Evolutionary conservation across 148 eudicot species (phyloP), one percentile per base, ranked within the genome.

Genomic region (Vaccinium myrtillus): DNA sequence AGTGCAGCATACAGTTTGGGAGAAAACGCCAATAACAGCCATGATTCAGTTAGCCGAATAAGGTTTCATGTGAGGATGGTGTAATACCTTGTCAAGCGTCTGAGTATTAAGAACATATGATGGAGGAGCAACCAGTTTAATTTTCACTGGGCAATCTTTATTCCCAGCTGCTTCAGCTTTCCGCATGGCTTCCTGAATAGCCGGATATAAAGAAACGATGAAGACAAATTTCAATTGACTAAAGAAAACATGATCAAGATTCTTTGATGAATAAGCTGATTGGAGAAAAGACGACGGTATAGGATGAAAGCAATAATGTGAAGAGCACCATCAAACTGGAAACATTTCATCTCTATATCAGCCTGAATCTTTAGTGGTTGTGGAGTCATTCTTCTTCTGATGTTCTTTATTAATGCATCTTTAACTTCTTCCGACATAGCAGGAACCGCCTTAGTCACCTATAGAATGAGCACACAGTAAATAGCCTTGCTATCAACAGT

Each of bases 81-180:
- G 13, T 48, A 18, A 87, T 85, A 97, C 99, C 95, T 93, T 97
- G 88, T 97, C 99, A 73, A 97, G 98, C 78, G 99, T 97, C 85
- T 95, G 99, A 82, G 99, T 94, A 84, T 95, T 94, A 53, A 97
- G 91, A 75, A 97, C 99, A 89, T 97, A 95, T 43, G 92, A 87
- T 36, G 99, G 99, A n/a, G 99, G 97, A 86, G 99, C 99, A 86
- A 97, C 98, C 98, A 95, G 86, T 86, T 93, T 95, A 76, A 36
- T 36, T 36, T 36, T 36, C 39, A 32, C 39, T 36, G 39, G 39
- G 39, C 4, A 36, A 36, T 43, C 46, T 43, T 43, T 43, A 43
- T 43, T 43, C 5, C 46, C 46, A 43, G 6, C 43, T 39, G 43
- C 6, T 39, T 39, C 43, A 39, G 6, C 46, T 43, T 43, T 43